Conservation (phyloP, 768 basidiomycete genomes). For the Amanita pseudoporphyria region DNA sequence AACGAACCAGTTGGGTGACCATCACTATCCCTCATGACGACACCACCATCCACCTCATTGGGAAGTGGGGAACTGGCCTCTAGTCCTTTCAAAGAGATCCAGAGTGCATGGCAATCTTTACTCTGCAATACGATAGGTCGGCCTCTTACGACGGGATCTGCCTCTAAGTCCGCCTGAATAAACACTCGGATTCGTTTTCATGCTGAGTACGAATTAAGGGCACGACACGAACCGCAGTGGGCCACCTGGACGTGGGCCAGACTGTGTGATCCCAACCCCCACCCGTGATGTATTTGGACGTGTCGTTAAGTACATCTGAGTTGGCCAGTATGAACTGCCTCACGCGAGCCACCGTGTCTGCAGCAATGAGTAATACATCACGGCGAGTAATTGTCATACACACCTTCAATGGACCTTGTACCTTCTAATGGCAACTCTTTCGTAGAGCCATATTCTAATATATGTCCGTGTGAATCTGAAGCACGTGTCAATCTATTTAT, state of each 20-base stretch:
- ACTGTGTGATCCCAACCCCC: constrained; percentile 91
- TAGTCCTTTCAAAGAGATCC: constrained; percentile 66
- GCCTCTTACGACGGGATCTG: constrained; percentile 55
- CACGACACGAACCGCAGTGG: constrained; percentile 46
- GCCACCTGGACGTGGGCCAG: constrained; percentile 54
- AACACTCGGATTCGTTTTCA: background rate
- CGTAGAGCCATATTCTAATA: constrained; percentile 68
- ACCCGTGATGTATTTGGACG: constrained; percentile 57
- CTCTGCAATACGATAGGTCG: constrained; percentile 71
- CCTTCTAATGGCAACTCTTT: constrained; percentile 57
- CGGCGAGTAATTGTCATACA: background rate
- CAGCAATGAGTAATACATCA: background rate
- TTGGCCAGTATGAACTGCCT: constrained; percentile 49
- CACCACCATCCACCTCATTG: constrained; percentile 64
- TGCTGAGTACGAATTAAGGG: background rate
- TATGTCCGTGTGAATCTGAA: constrained; percentile 70
- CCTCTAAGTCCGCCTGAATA: constrained; percentile 63
- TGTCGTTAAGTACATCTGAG: constrained; percentile 47
- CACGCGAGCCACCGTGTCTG: constrained; percentile 57
- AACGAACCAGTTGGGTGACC: constrained; percentile 63
- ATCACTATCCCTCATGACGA: constrained; percentile 57
- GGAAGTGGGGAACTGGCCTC: constrained; percentile 54
- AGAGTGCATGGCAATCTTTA: constrained; percentile 84
- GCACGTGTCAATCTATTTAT: background rate
- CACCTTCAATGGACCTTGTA: constrained; percentile 49